Conservation (phyloP, 441 rosid species). For the California macrophylla region DNA sequence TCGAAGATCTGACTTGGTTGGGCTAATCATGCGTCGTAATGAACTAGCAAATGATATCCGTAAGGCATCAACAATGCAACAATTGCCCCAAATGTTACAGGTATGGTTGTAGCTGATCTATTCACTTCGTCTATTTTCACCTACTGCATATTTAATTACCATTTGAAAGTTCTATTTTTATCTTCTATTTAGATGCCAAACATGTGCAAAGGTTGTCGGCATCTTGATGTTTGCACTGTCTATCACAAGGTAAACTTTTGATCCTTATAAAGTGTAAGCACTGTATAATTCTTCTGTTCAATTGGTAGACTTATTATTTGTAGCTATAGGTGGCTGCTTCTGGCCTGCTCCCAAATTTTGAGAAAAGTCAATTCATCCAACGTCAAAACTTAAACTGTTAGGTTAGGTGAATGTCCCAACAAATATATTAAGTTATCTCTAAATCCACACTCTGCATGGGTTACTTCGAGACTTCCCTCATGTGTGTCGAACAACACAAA, state of each 20-base stretch:
- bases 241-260: slow-evolving; percentile 75
- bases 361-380: not conserved
- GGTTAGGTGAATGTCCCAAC: no score
- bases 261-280: slow-evolving; percentile 8
- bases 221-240: slow-evolving; percentile 75
- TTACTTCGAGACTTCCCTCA: no score
- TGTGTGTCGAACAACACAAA: no score
- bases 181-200: slow-evolving; percentile 53
- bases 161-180: slow-evolving; percentile 6
- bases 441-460: no score
- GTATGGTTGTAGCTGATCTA: slow-evolving; percentile 35
- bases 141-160: slow-evolving; percentile 13
- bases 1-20: slow-evolving; percentile 83
- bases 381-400: no score
- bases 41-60: slow-evolving; percentile 81
- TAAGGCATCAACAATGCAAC: slow-evolving; percentile 62
- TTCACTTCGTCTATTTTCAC: slow-evolving; percentile 8
- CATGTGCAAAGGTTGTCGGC: slow-evolving; percentile 85
- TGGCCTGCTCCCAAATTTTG: not conserved
- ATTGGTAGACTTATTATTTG: slow-evolving; percentile 8
- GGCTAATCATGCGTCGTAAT: slow-evolving; percentile 91
- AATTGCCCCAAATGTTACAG: slow-evolving; percentile 77
- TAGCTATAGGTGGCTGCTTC: slow-evolving; percentile 1
- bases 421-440: no score
- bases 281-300: not conserved